These are phyloP conservation scores for Geotrichum carabidarum DNA, from an alignment of 1,139 yeast species.

Conservation along the genomic window DNA sequence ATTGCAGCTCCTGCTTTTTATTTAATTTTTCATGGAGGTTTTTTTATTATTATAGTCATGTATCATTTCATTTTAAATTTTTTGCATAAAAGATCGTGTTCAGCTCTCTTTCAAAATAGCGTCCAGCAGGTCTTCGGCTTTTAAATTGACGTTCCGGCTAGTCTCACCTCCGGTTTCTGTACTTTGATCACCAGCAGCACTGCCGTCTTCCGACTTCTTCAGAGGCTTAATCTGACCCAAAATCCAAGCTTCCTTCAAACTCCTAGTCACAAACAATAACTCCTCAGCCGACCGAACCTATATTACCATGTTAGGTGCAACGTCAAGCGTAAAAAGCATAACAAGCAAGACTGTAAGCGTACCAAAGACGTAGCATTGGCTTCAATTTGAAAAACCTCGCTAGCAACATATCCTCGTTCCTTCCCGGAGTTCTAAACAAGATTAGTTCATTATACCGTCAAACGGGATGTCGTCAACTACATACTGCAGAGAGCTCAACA, in stretches of 20 bases:
- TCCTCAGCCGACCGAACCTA: constrained; percentile 40
- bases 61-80: constrained; percentile 1
- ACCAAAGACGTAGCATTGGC: constrained; percentile 35
- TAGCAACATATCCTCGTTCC: constrained; percentile 33
- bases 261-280: constrained; percentile 38
- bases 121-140: constrained; percentile 26
- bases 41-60: neutral
- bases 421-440: constrained; percentile 33
- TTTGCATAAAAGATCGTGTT: neutral
- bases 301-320: neutral
- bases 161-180: neutral
- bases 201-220: constrained; percentile 21
- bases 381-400: constrained; percentile 36
- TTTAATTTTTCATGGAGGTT: no score
- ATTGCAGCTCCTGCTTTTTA: no score
- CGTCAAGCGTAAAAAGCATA: neutral
- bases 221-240: constrained; percentile 39
- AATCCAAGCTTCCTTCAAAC: constrained; percentile 42
- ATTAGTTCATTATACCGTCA: neutral
- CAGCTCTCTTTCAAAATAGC: constrained; percentile 26
- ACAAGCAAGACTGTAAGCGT: constrained; percentile 3
- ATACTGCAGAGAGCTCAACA: constrained; percentile 29
- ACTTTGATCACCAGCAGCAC: constrained; percentile 17
- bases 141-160: constrained; percentile 10
- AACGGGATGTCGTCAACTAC: constrained; percentile 11